Evolutionary conservation across 495 filamentous ascomycete genomes (phyloP).

Genomic region (Filosporella fistucella): DNA sequence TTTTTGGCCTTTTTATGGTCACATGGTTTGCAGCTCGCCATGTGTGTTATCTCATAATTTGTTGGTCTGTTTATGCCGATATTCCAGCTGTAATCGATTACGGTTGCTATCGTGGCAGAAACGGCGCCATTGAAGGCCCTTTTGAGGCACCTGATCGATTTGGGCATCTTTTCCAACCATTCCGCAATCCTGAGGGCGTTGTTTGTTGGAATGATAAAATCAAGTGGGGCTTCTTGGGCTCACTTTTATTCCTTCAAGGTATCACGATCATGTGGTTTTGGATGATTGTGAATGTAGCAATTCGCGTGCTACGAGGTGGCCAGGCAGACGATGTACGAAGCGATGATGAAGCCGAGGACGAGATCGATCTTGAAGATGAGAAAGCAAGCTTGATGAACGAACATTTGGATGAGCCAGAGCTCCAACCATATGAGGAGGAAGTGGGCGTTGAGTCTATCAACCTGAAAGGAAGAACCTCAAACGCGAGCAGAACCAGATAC

Average conservation of each 20-base stretch:
- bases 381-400: slow-evolving; percentile 21
- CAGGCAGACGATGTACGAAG: slow-evolving; percentile 82
- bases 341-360: slow-evolving; percentile 74
- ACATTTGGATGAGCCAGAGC: slow-evolving; percentile 11
- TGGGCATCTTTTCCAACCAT: slow-evolving; percentile 63
- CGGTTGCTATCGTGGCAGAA: slow-evolving; percentile 65
- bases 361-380: slow-evolving; percentile 47
- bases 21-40: slow-evolving; percentile 85
- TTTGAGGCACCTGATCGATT: slow-evolving; percentile 53
- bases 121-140: slow-evolving; percentile 46
- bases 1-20: slow-evolving; percentile 83
- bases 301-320: slow-evolving; percentile 68
- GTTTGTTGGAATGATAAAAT: slow-evolving; percentile 74
- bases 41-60: slow-evolving; percentile 69
- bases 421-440: slow-evolving; percentile 56
- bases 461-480: slow-evolving; percentile 42
- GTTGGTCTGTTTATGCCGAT: slow-evolving; percentile 77
- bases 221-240: slow-evolving; percentile 67
- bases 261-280: slow-evolving; percentile 85
- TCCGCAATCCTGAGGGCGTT: slow-evolving; percentile 58
- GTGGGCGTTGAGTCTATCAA: slow-evolving; percentile 59
- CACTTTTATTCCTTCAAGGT: slow-evolving; percentile 73
- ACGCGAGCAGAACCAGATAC: slow-evolving; percentile 33
- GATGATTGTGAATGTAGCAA: slow-evolving; percentile 79
- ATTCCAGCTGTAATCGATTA: slow-evolving; percentile 54